Base-by-base conservation (phyloP, 441 rosid species). In the Monsonia emarginata region DNA sequence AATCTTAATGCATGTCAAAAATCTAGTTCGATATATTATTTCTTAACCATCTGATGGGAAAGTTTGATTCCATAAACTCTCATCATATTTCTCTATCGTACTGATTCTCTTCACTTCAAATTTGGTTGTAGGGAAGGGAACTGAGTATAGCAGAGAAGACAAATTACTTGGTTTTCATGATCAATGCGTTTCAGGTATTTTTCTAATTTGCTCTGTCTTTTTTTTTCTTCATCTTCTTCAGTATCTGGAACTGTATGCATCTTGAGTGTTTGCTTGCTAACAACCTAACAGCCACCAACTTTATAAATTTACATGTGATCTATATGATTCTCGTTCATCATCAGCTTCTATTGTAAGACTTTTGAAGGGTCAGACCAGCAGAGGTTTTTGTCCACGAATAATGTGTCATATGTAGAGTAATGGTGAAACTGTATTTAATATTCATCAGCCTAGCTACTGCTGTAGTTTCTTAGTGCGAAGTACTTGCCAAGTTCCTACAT, bases 121-220 rank as follows among this genome's bases (percentile, higher is more conserved):
- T 74, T 8, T 66, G 63, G 58, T 54, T 84, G 79, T 71, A 94
- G 99, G 99, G 92, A 74, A 86, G 89, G 77, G 88, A 86, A 36
- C 77, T 94, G 72, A 86, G 72, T 65, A 86, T 84, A 71, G 84
- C 96, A 5, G 99, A 94, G 88, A 94, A 88, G 90, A 89, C 86
- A 1, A 94, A 94, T 74, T 91, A 94, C 85, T 71, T 94, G 59
- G 92, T 94, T 76, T 91, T 94, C 79, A 84, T 94, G 96, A 94
- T 94, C 74, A 89, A 94, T 75, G 96, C 96, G 38, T 94, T 94
- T 78, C 99, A 91, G 99, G 99, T 94, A 84, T 65, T 83, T 57
- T 69, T 34, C 18, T 18, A 52, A 72, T 57, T 68, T 64, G 65
- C 28, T 52, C 27, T 72, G 9, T 72, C 32, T 46, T 75, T 63